Base-by-base conservation (phyloP, 495 filamentous ascomycete species). In the Penicillium taxi region DNA sequence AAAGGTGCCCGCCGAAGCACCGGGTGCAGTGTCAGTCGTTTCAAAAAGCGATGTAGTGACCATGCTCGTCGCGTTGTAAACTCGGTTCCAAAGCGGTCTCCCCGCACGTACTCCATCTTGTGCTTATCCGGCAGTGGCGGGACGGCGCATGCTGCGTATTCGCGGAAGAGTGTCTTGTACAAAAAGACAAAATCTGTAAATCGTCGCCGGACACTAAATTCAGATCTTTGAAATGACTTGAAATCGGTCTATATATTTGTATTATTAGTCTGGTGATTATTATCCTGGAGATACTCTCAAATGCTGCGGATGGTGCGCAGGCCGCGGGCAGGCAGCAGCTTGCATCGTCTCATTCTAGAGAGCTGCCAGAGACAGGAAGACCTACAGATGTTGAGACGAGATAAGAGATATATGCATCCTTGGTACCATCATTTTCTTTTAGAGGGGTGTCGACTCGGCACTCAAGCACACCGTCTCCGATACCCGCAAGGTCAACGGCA, bases 131-230 rank as follows among this genome's bases (percentile, higher is more conserved):
- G 91, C 40, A 96, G 69, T 31, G 91, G 91, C 25, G 91, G 91
- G 9, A 98, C 88, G 26, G 91, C 93, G 64, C 79, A 86, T 55
- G 81, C 82, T 21, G 87, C 86, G 52, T 87, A 96, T 52, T 96
- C 86, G 47, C 78, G 77, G 36, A 70, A 79, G 26, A 98, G 77
- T 19, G 78, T 78, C 60, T 94, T 96, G 72, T 84, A 95, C 37
- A 98, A 79, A 55, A 95, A 98, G 42, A 93, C 82, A 57, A 98
- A 98, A 61, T 98, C 91, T 37, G 88, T 95, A 58, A 95, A 98
- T 45, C 91, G 82, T 42, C 91, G 76, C 37, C 93, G 85, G 26
- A 94, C 83, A 18, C 64, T 62, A 41, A 84, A 84, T 1, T 75
- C 72, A 11, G 83, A 63, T 49, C 82, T 83, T 56, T 89, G 82